These are phyloP conservation scores for Pseudoperonospora humuli DNA, from an alignment of 352 stramenopile genomes.

Conservation along the genomic window DNA sequence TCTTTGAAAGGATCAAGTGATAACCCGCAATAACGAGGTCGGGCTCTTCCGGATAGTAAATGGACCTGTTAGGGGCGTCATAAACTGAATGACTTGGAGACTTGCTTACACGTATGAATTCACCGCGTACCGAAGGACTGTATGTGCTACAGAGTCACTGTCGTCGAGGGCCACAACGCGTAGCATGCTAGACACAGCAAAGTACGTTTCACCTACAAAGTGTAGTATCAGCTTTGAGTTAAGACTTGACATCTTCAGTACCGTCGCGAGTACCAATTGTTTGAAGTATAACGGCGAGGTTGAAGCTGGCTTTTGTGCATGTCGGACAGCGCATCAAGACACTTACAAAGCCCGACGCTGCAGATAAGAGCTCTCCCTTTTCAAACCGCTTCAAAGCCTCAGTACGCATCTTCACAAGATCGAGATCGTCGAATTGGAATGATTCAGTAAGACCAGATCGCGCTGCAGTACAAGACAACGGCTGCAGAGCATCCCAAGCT, in stretches of 20 bases:
- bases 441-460: background rate
- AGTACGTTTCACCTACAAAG: conserved; percentile 48
- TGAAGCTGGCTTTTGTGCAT: conserved; percentile 67
- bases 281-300: conserved; percentile 68
- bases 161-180: conserved; percentile 58
- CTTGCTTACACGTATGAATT: background rate
- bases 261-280: conserved; percentile 31
- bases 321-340: conserved; percentile 40
- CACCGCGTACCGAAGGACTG: conserved; percentile 43
- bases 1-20: conserved; percentile 26
- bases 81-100: background rate
- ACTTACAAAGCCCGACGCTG: conserved; percentile 37
- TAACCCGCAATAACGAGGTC: conserved; percentile 45
- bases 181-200: conserved; percentile 58
- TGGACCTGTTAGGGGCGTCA: conserved; percentile 32
- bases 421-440: conserved; percentile 7
- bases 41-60: conserved; percentile 57
- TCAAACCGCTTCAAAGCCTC: conserved; percentile 41
- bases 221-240: background rate
- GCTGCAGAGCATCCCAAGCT: conserved; percentile 11
- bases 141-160: conserved; percentile 69
- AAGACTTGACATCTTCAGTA: background rate
- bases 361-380: conserved; percentile 37
- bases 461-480: conserved; percentile 6
- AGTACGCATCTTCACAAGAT: conserved; percentile 38